Base-by-base conservation (phyloP, 2,329 filamentous ascomycete species). In the Cadophora sp. region DNA sequence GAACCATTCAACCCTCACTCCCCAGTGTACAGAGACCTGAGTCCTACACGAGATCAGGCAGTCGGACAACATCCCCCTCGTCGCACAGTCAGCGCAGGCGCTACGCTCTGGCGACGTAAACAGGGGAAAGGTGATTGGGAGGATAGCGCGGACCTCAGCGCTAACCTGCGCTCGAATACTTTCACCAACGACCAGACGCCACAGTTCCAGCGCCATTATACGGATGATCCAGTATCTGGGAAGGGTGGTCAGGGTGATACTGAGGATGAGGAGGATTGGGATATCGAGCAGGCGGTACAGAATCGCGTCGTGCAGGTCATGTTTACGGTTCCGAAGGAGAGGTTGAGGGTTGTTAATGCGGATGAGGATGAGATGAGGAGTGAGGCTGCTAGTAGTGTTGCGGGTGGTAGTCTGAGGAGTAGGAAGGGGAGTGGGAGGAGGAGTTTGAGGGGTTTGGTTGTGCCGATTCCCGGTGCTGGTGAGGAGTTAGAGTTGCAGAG, bases 251-350 rank as follows among this genome's bases (percentile, higher is more conserved):
- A 33, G 73, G 75, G 61, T 77, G 73, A 76, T 63, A 74, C 81
- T 62, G 79, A 75, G 71, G 77, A 76, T 36, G 77, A 79, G 56
- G 72, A 73, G 36, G 90, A 93, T 64, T 92, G 91, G 91, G 91
- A 94, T 73, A 87, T 94, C 47, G 91, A 94, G 77, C 83, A 85
- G 64, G 91, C 91, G 2, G 86, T 91, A 1, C 89, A 93, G 79
- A 86, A 86, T 66, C 81, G 91, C 24, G 82, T 92, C 9, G 91
- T 94, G 68, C 91, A 94, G 78, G 87, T 93, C 75, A 96, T 97
- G 87, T 98, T 97, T 79, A 97, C 95, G 0, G 93, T 97, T 68
- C 95, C 96, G 2, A 93, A 91, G 78, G 91, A 95, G 78, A 88
- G 89, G 73, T 80, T 98, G 70, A 83, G 95, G 30, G 94, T 98